Evolutionary conservation across 164 flowering plant species (phyloP).

Genomic region (Sextonia rubra): DNA sequence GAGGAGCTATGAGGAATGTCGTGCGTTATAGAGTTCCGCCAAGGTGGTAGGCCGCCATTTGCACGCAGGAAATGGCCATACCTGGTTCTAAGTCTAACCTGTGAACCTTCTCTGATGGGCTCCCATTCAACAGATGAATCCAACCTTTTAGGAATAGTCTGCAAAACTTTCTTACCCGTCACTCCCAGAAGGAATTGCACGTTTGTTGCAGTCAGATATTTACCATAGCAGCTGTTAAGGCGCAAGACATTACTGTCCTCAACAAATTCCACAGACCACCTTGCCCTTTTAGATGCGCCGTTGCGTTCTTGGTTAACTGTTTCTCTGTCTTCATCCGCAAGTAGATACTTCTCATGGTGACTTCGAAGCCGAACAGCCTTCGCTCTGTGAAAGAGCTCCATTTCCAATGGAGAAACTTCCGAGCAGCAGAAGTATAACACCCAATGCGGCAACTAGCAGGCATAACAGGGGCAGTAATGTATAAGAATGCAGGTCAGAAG

Average conservation of each 20-base stretch:
- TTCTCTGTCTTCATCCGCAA: constrained; percentile 83
- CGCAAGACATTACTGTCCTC: constrained; percentile 38
- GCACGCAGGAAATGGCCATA: constrained; percentile 74
- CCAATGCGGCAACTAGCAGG: not conserved
- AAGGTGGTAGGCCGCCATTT: constrained; percentile 83
- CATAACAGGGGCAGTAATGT: not conserved
- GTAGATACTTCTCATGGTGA: constrained; percentile 72
- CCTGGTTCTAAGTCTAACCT: constrained; percentile 58
- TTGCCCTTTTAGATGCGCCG: constrained; percentile 54
- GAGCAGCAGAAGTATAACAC: not conserved
- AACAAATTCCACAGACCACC: constrained; percentile 72
- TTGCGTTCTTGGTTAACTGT: constrained; percentile 61
- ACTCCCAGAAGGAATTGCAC: constrained; percentile 63
- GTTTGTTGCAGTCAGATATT: constrained; percentile 80
- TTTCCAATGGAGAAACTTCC: not conserved
- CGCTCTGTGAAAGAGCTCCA: constrained; percentile 73
- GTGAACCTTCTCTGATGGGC: constrained; percentile 58
- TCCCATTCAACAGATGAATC: constrained; percentile 86
- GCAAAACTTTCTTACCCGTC: constrained; percentile 75
- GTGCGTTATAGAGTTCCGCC: constrained; percentile 83
- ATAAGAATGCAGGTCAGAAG: not conserved
- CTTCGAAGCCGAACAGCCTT: constrained; percentile 80
- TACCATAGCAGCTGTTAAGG: constrained; percentile 64
- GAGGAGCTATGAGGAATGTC: constrained; percentile 69
- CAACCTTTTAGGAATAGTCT: constrained; percentile 46